Conservation (phyloP, 1,284 basidiomycete genomes). For the Blastosporella zonata region DNA sequence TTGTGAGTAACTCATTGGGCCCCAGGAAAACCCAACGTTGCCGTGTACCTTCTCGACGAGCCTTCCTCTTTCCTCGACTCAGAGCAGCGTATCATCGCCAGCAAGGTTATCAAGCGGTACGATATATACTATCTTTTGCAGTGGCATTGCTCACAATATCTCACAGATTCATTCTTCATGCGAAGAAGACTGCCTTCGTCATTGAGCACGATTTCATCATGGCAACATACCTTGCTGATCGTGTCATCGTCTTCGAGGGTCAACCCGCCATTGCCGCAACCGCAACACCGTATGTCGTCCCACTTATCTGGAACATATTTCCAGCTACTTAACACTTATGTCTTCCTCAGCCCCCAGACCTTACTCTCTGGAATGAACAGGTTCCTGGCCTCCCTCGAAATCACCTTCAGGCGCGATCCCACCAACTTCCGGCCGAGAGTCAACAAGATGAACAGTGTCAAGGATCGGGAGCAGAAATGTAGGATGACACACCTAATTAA, state of each 20-base stretch:
- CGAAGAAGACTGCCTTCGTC: conserved; percentile 95
- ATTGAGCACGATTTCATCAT: conserved; percentile 99
- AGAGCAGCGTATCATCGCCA: conserved; percentile 96
- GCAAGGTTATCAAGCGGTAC: conserved; percentile 93
- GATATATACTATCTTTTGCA: conserved; percentile 16
- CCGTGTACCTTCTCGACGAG: conserved; percentile 88
- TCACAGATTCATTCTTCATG: conserved; percentile 83
- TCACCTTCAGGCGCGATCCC: conserved; percentile 95
- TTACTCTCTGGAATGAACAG: conserved; percentile 87
- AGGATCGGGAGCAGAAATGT: conserved; percentile 95
- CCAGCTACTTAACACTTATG: conserved; percentile 2
- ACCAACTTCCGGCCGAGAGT: conserved; percentile 93
- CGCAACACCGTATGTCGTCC: conserved; percentile 70
- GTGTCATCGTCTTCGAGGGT: conserved; percentile 95
- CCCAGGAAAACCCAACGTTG: conserved; percentile 48
- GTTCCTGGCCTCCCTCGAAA: conserved; percentile 90
- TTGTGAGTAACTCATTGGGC: neutral
- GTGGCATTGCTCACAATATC: neutral
- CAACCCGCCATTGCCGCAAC: conserved; percentile 79
- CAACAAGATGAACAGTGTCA: conserved; percentile 91
- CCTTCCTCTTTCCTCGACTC: conserved; percentile 88
- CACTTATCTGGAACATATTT: conserved; percentile 1
- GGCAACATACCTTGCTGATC: conserved; percentile 95
- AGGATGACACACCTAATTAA: conserved; percentile 23
- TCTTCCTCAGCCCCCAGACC: conserved; percentile 64